These are phyloP conservation scores for Blastosporella zonata DNA, from an alignment of 1,284 basidiomycete species.

Conservation along the genomic window DNA sequence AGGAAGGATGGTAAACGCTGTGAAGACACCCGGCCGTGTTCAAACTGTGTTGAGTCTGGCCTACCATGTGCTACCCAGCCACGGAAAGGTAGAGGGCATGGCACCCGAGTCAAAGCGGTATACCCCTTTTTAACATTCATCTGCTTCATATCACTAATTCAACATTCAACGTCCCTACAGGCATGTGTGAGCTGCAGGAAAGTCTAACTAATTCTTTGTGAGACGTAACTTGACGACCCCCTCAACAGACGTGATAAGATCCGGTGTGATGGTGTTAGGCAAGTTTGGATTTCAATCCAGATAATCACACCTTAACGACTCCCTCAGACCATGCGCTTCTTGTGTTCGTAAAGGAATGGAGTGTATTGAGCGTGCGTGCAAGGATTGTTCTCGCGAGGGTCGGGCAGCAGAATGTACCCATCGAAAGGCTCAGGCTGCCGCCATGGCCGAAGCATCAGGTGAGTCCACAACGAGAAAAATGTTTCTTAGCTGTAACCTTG, in stretches of 20 bases:
- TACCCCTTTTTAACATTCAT: slow-evolving; percentile 22
- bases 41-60: slow-evolving; percentile 41
- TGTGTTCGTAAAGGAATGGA: slow-evolving; percentile 46
- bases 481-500: background rate
- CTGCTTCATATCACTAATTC: slow-evolving; percentile 12
- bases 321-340: slow-evolving; percentile 42
- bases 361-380: slow-evolving; percentile 46
- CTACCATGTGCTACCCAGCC: slow-evolving; percentile 45
- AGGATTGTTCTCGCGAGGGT: slow-evolving; percentile 40
- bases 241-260: slow-evolving; percentile 51
- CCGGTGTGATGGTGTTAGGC: slow-evolving; percentile 54
- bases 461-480: background rate
- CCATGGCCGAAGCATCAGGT: slow-evolving; percentile 32
- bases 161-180: slow-evolving; percentile 26
- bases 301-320: slow-evolving; percentile 9
- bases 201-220: slow-evolving; percentile 11
- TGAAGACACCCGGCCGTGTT: slow-evolving; percentile 55
- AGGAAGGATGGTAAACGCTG: slow-evolving; percentile 51
- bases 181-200: slow-evolving; percentile 59
- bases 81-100: slow-evolving; percentile 52
- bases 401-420: slow-evolving; percentile 41
- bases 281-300: slow-evolving; percentile 14
- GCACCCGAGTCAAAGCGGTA: slow-evolving; percentile 56
- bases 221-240: slow-evolving; percentile 17
- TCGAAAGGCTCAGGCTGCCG: slow-evolving; percentile 28